Evolutionary conservation across 129 eudicot genomes (phyloP), one percentile per base, ranked within the genome.

Genomic region (Flaveria sonorensis): DNA sequence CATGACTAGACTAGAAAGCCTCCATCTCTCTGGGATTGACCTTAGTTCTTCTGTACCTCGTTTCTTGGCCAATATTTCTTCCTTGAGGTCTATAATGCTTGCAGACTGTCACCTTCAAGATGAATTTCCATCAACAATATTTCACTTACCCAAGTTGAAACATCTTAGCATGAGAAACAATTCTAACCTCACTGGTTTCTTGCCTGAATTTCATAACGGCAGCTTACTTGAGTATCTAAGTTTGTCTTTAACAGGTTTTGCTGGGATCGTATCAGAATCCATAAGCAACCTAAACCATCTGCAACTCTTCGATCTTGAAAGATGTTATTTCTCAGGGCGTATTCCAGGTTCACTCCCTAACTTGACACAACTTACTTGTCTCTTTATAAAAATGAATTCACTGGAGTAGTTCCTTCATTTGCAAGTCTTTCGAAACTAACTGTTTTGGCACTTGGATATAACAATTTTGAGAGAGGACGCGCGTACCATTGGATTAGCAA

Each of bases 211-310:
- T 56, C 51, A 6, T n/a, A 60, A 46, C 47, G 47, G 7, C 23
- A 77, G 60, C 23, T 23, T 76, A 46, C 70, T 83, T 11, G 32
- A 62, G 36, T 30, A 10, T 14, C 16, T 84, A 20, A 1, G 8
- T 7, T 2, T 80, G 7, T 0, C 5, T 18, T 9, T 0, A 10
- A 84, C 85, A 1, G 18, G 74, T 24, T 80, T 84, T 36, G 21
- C 45, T 1, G 87, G 87, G 32, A 24, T 1, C 8, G 2, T 84
- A 2, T 80, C 85, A 0, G 8, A n/a, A 30, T 84, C 85, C 30
- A 74, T 74, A 15, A 16, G 48, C 24, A 71, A 80, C n/a, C 73
- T 80, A 24, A 26, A 40, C 19, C 57, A 20, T 26, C 9, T 80
- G n/a, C n/a, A 19, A 68, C 7, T 1, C 10, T 55, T 85, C 21